Evolutionary conservation across 306 rosid species (phyloP), one percentile per base, ranked within the genome.

Genomic region (Benincasa hispida): DNA sequence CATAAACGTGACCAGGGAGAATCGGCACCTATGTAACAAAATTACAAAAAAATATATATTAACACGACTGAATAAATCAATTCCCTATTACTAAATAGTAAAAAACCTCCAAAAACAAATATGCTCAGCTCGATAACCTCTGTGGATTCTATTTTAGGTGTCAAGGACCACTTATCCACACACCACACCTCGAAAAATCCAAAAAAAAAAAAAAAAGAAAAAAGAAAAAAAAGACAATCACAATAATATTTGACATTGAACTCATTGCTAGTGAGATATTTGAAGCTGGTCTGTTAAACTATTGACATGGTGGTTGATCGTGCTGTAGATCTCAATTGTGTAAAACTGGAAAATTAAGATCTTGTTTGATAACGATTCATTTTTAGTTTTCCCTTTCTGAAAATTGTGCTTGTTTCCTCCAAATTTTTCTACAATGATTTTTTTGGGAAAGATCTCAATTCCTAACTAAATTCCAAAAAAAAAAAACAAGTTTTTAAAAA

Each of bases 21-120:
- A 94, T 90, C 0, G 92, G 90, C 47, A 94, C 93, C 99, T 94
- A 75, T 19, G 54, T 53, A 78, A 41, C 72, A 72, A 54, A 79
- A 34, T 72, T 2, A 34, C 27, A n/a, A 77, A 74, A 70, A 6
- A 70, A 72, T 57, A 35, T 41, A 35, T 1, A 57, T 24, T 57
- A 57, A 5, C 51, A 37, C 47, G 19, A 66, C 2, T 66, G 34
- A 67, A 39, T 41, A 22, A 65, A 11, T 12, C 74, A 39, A 37
- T 66, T 66, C 10, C 51, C 51, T 4, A 10, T 10, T 34, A 35
- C 8, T 63, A 37, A 65, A 19, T 7, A n/a, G 28, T 63, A 65
- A 65, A 19, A 24, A 11, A 15, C 28, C 28, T 18, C 30, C 28
- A 0, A 5, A n/a, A 66, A 66, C 30, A 68, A 68, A 68, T 24